Base-by-base conservation (phyloP, 345 rosid species). In the Mallotus nudiflorus region DNA sequence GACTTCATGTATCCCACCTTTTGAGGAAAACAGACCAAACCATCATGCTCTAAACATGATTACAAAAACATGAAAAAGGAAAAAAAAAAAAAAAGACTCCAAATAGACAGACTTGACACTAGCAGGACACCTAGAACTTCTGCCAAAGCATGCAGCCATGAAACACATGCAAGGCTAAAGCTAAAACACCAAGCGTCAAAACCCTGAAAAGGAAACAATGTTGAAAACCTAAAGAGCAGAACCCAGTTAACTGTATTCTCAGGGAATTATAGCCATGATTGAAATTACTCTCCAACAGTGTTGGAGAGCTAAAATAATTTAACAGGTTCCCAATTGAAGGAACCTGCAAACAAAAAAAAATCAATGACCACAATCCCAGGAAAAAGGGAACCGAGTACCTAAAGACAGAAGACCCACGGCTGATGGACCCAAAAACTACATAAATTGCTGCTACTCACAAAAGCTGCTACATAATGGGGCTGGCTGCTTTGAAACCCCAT, bases 381-480 rank as follows among this genome's bases (percentile, higher is more conserved):
- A 90, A 92, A 42, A 88, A 70, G 67, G 76, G 68, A 75, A 86
- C 77, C 22, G 58, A 80, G 58, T 55, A 60, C 31, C 39, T 61
- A 54, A 31, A 79, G 75, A 50, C 12, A 8, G 70, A 82, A 84
- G 83, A 84, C 82, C 90, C 84, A 80, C 72, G 57, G 85, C 79
- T 65, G 75, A 85, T 82, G 90, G 85, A 81, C 85, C 89, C 93
- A 89, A 86, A 90, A 92, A 85, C 84, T 79, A 73, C 44, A 73
- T 81, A 70, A 78, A 50, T 78, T 64, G 75, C 29, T 29, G 62
- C 73, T 74, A 76, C 69, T 49, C 75, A 66, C 66, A 72, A 73
- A 67, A 22, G 65, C 77, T 65, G 66, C 70, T 48, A 66, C 63
- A 65, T 57, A 59, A 65, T 73, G 58, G 50, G 59, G 66, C 75